Conservation (phyloP, 306 rosid genomes). For the Prunus davidiana region DNA sequence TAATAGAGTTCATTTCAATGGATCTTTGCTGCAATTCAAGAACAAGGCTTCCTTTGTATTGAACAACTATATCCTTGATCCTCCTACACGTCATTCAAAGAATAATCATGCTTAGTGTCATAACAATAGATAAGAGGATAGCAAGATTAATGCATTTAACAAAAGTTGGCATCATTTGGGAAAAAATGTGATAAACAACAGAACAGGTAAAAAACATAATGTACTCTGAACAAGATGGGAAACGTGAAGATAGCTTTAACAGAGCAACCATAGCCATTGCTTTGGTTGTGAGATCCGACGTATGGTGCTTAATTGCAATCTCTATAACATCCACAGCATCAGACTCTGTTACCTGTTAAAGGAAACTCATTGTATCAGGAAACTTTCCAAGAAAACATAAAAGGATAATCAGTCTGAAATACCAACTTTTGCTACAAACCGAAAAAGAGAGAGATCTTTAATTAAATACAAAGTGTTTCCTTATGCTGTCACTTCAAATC, state of each 20-base stretch:
- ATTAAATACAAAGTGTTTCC: background rate
- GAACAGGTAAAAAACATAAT: constrained; percentile 12
- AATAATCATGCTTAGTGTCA: constrained; percentile 23
- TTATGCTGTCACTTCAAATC: background rate
- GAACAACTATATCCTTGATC: constrained; percentile 65
- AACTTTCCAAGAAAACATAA: background rate
- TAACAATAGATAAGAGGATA: background rate
- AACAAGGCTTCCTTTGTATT: constrained; percentile 79
- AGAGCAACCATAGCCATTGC: constrained; percentile 89
- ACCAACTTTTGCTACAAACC: background rate
- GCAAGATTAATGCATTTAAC: background rate
- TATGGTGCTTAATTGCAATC: constrained; percentile 63
- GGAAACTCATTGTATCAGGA: background rate
- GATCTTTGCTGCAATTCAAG: constrained; percentile 99
- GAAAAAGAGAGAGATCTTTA: background rate
- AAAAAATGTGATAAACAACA: background rate
- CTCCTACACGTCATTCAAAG: constrained; percentile 55
- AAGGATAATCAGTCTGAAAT: background rate
- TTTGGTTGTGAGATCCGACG: constrained; percentile 77
- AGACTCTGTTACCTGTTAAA: constrained; percentile 77
- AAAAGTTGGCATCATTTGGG: background rate
- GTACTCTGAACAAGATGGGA: constrained; percentile 94
- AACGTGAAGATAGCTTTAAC: constrained; percentile 93
- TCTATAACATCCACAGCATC: constrained; percentile 82
- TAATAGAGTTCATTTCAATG: constrained; percentile 73